Evolutionary conservation across 2,329 filamentous ascomycete species (phyloP).

Genomic region (Cryoendolithus antarcticus): DNA sequence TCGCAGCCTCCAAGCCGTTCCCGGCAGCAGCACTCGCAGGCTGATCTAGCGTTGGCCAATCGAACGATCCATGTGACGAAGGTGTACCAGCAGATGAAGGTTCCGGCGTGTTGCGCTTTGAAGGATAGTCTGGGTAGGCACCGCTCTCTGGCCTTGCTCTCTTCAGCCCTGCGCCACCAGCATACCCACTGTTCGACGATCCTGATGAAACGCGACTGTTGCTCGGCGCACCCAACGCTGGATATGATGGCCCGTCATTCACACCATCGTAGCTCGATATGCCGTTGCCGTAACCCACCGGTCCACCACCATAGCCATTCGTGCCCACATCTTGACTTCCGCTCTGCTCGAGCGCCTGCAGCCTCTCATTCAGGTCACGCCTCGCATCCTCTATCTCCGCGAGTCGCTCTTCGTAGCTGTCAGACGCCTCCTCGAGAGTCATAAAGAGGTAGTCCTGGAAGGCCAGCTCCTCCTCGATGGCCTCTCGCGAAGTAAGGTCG

Average conservation of each 20-base stretch:
- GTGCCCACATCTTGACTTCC: neutral
- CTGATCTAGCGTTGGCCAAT: slow-evolving; percentile 8
- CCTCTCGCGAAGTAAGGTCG: slow-evolving; percentile 1
- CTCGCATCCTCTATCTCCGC: slow-evolving; percentile 13
- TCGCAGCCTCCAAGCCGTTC: slow-evolving; percentile 10
- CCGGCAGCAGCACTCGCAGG: slow-evolving; percentile 3
- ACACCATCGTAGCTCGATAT: too few species aligned
- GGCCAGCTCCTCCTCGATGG: slow-evolving; percentile 20
- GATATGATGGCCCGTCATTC: too few species aligned
- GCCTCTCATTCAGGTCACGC: slow-evolving; percentile 10
- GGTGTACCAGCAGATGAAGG: slow-evolving; percentile 15
- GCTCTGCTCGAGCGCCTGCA: slow-evolving; percentile 7
- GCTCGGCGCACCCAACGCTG: too few species aligned
- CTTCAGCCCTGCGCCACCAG: slow-evolving; percentile 8
- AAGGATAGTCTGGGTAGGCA: slow-evolving; percentile 10
- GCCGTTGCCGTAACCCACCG: too few species aligned
- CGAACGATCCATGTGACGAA: slow-evolving; percentile 14
- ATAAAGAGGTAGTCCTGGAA: slow-evolving; percentile 20
- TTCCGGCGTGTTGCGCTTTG: slow-evolving; percentile 20
- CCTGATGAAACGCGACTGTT: too few species aligned
- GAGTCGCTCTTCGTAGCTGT: slow-evolving; percentile 16
- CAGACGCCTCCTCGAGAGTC: slow-evolving; percentile 19
- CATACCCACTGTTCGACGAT: neutral
- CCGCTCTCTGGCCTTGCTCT: slow-evolving; percentile 9
- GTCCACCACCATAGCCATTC: too few species aligned